Conservation (phyloP, 2,329 filamentous ascomycete species). For the Cordyceps cicadae region DNA sequence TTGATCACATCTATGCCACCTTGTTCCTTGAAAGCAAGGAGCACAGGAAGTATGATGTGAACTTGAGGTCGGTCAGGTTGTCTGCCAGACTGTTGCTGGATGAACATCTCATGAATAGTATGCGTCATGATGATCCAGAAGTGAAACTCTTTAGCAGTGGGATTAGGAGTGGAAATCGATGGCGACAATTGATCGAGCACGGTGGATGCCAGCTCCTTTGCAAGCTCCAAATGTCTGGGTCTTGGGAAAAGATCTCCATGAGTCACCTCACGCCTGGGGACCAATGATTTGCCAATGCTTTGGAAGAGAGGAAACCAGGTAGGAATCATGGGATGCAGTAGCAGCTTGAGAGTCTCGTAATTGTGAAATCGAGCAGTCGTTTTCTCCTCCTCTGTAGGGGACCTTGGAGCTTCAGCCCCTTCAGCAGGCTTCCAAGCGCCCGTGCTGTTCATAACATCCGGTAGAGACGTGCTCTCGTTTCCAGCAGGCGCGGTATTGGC, state of each 20-base stretch:
- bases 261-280: constrained; percentile 57
- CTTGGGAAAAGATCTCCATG: constrained; percentile 51
- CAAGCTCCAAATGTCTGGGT: constrained; percentile 46
- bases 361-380: constrained; percentile 54
- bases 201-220: constrained; percentile 61
- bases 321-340: constrained; percentile 70
- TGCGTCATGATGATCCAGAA: constrained; percentile 79
- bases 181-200: constrained; percentile 58
- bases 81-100: constrained; percentile 52
- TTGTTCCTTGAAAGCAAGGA: constrained; percentile 78
- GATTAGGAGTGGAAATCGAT: constrained; percentile 33
- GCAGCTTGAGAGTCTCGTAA: constrained; percentile 63
- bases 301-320: constrained; percentile 82
- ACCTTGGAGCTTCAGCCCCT: constrained; percentile 22
- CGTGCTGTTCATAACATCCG: constrained; percentile 24
- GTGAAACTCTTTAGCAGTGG: constrained; percentile 57
- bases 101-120: constrained; percentile 67
- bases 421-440: constrained; percentile 21
- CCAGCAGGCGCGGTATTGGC: constrained; percentile 18
- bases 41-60: constrained; percentile 63
- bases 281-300: constrained; percentile 70
- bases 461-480: constrained; percentile 23
- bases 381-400: constrained; percentile 36
- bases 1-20: constrained; percentile 70
- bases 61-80: constrained; percentile 40